A percentile compares a stretch with the other conserved stretches of the same genome.
These are phyloP conservation scores for Ganoderma resinaceum DNA, from an alignment of 1,284 basidiomycete species.

Conservation along the genomic window DNA sequence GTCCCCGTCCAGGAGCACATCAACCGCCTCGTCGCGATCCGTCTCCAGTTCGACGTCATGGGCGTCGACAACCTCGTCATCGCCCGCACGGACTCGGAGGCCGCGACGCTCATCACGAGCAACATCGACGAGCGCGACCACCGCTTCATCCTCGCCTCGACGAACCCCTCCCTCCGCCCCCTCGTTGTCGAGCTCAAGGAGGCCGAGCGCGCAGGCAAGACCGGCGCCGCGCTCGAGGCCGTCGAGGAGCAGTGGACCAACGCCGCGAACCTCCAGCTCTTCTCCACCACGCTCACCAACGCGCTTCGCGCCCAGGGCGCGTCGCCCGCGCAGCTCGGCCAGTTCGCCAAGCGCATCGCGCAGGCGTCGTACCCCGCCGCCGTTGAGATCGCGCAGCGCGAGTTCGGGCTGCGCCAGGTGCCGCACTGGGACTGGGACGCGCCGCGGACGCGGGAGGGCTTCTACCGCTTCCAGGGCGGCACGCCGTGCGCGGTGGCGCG, in stretches of 20 bases:
- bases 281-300: conserved; percentile 76
- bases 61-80: conserved; percentile 80
- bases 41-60: conserved; percentile 84
- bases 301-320: conserved; percentile 76
- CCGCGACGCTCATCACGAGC: conserved; percentile 95
- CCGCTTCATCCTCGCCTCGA: conserved; percentile 93
- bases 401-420: conserved; percentile 77
- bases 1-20: conserved; percentile 75
- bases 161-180: conserved; percentile 72
- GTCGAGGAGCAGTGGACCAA: conserved; percentile 90
- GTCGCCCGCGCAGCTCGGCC: conserved; percentile 52
- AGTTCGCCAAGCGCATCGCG: conserved; percentile 67
- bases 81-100: conserved; percentile 84
- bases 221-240: conserved; percentile 82
- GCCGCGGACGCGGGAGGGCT: conserved; percentile 94
- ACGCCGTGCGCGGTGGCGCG: conserved; percentile 95
- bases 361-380: conserved; percentile 77
- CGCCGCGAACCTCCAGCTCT: conserved; percentile 82
- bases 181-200: conserved; percentile 86
- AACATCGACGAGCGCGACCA: conserved; percentile 98
- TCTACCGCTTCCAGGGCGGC: conserved; percentile 96
- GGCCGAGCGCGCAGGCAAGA: conserved; percentile 84
- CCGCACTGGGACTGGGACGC: conserved; percentile 95
- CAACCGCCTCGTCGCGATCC: conserved; percentile 80
- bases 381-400: conserved; percentile 78